These are phyloP conservation scores for Calonectria ilicicola DNA, from an alignment of 2,329 filamentous ascomycete species.

Conservation along the genomic window DNA sequence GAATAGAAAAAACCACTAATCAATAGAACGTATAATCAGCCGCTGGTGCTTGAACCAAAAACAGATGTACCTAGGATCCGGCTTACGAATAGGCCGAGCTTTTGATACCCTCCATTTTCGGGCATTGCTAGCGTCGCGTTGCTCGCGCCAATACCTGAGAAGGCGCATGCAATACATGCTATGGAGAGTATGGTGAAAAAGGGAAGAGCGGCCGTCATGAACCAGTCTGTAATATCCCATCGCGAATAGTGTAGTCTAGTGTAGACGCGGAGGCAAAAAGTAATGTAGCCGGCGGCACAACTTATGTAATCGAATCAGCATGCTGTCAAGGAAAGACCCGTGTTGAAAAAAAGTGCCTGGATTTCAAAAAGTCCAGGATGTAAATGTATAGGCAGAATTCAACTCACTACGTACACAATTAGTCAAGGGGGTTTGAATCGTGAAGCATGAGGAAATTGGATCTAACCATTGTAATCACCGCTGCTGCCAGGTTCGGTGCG, in stretches of 20 bases:
- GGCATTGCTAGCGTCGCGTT: background rate
- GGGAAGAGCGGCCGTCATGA: background rate
- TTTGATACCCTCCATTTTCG: background rate
- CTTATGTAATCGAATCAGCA: background rate
- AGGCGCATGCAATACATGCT: background rate
- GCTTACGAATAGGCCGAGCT: background rate
- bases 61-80: too few relatives aligned
- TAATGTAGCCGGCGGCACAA: background rate
- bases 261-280: background rate
- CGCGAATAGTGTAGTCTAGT: background rate
- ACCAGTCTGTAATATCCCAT: background rate
- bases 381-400: too few relatives aligned
- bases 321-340: too few relatives aligned
- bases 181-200: background rate
- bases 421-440: background rate
- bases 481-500: background rate
- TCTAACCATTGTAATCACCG: background rate
- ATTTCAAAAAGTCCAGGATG: too few relatives aligned
- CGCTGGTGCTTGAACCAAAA: background rate
- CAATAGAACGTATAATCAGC: background rate
- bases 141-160: background rate
- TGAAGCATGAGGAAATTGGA: rapidly evolving
- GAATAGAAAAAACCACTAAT: background rate
- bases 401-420: background rate
- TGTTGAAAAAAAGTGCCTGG: too few relatives aligned